Percentiles rank a stretch among this genome's conserved stretches.
phyloP scores from a whole-genome alignment of 208 protist species.

The Wallacemonas collosoma region DNA sequence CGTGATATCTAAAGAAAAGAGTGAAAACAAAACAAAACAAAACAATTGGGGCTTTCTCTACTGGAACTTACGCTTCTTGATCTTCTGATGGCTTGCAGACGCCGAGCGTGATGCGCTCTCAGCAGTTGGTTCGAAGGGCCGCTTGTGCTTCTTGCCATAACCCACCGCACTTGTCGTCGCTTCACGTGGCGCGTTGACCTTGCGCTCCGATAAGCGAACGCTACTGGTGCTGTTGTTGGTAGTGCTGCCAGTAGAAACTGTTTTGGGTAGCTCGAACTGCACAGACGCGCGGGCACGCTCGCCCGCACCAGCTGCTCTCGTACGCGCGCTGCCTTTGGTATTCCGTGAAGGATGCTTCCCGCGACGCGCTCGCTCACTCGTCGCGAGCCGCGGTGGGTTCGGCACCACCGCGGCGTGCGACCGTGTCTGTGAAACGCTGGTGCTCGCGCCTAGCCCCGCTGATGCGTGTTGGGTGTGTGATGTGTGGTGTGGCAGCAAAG shows the following conservation, averaged over 20 bases:
- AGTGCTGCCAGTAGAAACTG: neutral
- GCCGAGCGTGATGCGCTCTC: neutral
- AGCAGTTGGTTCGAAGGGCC: neutral
- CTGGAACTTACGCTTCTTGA: slow-evolving; percentile 18
- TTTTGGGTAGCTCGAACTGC: slow-evolving; percentile 15
- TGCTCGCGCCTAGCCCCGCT: neutral
- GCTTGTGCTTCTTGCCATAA: neutral
- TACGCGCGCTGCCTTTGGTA: neutral
- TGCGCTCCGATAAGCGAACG: neutral
- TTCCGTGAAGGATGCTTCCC: neutral
- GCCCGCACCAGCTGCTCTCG: neutral
- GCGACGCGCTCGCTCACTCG: slow-evolving; percentile 5
- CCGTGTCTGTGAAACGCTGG: neutral
- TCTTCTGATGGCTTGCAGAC: neutral
- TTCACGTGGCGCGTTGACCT: neutral
- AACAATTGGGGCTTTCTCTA: neutral
- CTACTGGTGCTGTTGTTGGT: neutral
- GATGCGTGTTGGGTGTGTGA: neutral
- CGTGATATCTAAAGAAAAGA: slow-evolving; percentile 5
- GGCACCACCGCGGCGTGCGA: neutral
- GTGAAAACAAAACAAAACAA: slow-evolving; percentile 14
- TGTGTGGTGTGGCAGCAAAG: slow-evolving; percentile 2
- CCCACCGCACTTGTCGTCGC: neutral
- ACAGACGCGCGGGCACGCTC: slow-evolving; percentile 1
- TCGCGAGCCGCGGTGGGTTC: slow-evolving; percentile 4